A percentile compares a stretch with the other conserved stretches of the same genome.
phyloP scores from a whole-genome alignment of 2,329 filamentous ascomycete species.

The Clonostachys solani region DNA sequence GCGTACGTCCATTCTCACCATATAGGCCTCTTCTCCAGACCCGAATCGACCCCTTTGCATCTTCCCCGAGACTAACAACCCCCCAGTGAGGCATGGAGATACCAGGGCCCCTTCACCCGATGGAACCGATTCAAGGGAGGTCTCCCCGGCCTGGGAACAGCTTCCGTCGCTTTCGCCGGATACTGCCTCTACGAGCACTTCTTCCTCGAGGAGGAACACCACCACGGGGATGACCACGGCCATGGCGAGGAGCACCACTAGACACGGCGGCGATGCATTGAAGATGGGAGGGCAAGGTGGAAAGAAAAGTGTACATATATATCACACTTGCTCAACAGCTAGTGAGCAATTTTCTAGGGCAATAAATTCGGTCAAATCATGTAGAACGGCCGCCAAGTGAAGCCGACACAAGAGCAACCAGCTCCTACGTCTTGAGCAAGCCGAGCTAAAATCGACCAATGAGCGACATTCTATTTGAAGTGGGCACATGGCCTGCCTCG shows the following conservation, averaged over 20 bases:
- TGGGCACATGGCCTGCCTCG: too few species aligned
- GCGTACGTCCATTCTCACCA: slow-evolving; percentile 34
- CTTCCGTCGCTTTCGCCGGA: slow-evolving; percentile 81
- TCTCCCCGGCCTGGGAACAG: slow-evolving; percentile 90
- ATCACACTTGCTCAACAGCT: slow-evolving; percentile 2
- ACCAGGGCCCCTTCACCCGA: slow-evolving; percentile 81
- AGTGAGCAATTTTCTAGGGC: too few species aligned
- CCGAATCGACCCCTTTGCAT: not conserved
- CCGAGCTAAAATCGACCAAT: too few species aligned
- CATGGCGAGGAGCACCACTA: slow-evolving; percentile 50
- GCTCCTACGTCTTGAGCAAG: too few species aligned
- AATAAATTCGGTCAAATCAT: too few species aligned
- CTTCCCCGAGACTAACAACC: not conserved
- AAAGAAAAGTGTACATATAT: slow-evolving; percentile 30
- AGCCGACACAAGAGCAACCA: too few species aligned
- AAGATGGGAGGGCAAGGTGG: not conserved
- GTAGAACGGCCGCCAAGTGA: too few species aligned
- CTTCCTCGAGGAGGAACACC: slow-evolving; percentile 72
- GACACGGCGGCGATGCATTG: not conserved
- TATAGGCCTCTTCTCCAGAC: not conserved
- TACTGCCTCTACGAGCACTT: slow-evolving; percentile 91
- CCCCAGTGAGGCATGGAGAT: slow-evolving; percentile 91
- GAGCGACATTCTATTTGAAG: not conserved
- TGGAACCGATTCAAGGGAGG: slow-evolving; percentile 83
- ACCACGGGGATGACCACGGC: slow-evolving; percentile 43